Conservation (phyloP, 1,284 basidiomycete genomes). For the Ustilago vetiveriae region DNA sequence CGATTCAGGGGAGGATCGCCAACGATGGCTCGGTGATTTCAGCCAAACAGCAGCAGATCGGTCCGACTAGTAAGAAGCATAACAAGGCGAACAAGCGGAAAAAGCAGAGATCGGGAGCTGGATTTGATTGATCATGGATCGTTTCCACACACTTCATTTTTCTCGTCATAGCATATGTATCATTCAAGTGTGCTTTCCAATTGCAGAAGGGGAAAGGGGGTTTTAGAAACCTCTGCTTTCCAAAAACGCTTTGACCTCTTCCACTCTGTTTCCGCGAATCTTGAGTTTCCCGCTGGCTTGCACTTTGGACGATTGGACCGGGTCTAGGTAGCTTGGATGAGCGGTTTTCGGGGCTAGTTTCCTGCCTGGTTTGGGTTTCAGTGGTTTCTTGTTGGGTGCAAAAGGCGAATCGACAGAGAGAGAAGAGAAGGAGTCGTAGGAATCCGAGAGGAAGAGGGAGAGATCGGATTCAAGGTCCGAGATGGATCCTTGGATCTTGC, state of each 20-base stretch:
- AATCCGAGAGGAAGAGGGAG: slow-evolving; percentile 24
- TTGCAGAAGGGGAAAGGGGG: too few species aligned
- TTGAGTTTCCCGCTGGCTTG: slow-evolving; percentile 29
- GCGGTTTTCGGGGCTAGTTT: slow-evolving; percentile 11
- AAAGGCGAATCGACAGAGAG: slow-evolving; percentile 16
- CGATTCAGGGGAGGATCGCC: slow-evolving; percentile 48
- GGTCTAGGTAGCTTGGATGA: slow-evolving; percentile 22
- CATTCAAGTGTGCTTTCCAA: too few species aligned
- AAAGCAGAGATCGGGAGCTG: slow-evolving; percentile 61
- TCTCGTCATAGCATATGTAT: not conserved
- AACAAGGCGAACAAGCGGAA: slow-evolving; percentile 80
- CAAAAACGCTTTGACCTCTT: slow-evolving; percentile 38
- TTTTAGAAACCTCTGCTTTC: slow-evolving; percentile 39
- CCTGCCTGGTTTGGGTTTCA: slow-evolving; percentile 9
- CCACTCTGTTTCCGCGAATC: slow-evolving; percentile 38
- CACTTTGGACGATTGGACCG: slow-evolving; percentile 23
- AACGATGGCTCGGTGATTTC: slow-evolving; percentile 46
- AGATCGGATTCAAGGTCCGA: slow-evolving; percentile 33
- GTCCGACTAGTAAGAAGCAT: slow-evolving; percentile 80
- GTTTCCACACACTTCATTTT: not conserved
- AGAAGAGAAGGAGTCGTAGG: too few species aligned
- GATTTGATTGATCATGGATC: slow-evolving; percentile 23
- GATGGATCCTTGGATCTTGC: slow-evolving; percentile 52
- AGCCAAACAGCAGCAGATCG: slow-evolving; percentile 68
- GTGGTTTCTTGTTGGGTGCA: slow-evolving; percentile 22